Conservation (phyloP, 352 stramenopile species). For the Globisporangium canariense region DNA sequence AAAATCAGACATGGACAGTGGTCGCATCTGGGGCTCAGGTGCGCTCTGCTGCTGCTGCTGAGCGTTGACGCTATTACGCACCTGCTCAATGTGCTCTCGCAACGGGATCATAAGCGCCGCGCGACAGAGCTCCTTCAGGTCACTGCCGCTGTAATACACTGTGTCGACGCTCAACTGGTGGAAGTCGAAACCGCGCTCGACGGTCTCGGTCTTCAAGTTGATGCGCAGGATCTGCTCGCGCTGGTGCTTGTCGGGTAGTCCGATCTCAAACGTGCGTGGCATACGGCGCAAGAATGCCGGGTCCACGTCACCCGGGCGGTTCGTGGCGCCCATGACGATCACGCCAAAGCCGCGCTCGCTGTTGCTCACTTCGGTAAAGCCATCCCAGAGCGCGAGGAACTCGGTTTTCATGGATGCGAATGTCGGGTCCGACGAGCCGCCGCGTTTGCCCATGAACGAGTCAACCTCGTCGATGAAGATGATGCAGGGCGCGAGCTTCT, state of each 20-base stretch:
- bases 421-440: slow-evolving; percentile 72
- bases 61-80: slow-evolving; percentile 19
- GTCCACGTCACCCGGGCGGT: slow-evolving; percentile 91
- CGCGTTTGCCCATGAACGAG: slow-evolving; percentile 89
- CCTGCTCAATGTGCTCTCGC: slow-evolving; percentile 76
- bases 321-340: slow-evolving; percentile 96
- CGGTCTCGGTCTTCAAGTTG: slow-evolving; percentile 86
- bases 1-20: slow-evolving; percentile 81
- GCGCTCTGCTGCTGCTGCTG: slow-evolving; percentile 24
- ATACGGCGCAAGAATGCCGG: slow-evolving; percentile 94
- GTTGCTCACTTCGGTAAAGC: slow-evolving; percentile 85
- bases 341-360: slow-evolving; percentile 83
- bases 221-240: slow-evolving; percentile 93
- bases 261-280: slow-evolving; percentile 95
- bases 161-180: slow-evolving; percentile 80
- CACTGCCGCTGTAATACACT: slow-evolving; percentile 93
- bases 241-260: slow-evolving; percentile 82
- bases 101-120: slow-evolving; percentile 86
- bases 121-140: slow-evolving; percentile 91
- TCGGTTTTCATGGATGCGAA: slow-evolving; percentile 91
- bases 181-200: slow-evolving; percentile 81
- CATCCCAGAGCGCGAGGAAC: slow-evolving; percentile 98
- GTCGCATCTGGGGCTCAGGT: slow-evolving; percentile 47
- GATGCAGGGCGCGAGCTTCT: slow-evolving; percentile 95
- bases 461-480: slow-evolving; percentile 99